Evolutionary conservation across 331 rosid genomes (phyloP).

Genomic region (Telfairia occidentalis): DNA sequence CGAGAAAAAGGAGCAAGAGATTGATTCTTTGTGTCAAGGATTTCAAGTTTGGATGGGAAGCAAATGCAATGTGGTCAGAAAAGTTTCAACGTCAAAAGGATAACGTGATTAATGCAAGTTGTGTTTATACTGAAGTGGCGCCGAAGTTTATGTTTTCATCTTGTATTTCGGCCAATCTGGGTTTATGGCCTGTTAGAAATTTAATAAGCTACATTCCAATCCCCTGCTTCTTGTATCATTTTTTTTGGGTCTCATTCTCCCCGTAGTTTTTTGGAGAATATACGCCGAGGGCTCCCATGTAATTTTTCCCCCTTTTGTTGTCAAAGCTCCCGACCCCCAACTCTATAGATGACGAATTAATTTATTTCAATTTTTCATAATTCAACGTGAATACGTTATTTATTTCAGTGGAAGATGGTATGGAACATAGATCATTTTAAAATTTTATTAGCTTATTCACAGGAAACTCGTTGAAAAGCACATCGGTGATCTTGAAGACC

Average conservation of each 20-base stretch:
- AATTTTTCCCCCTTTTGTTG: neutral
- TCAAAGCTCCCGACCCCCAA: neutral
- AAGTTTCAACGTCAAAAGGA: conserved; percentile 40
- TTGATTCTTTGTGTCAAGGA: conserved; percentile 41
- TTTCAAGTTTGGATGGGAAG: conserved; percentile 40
- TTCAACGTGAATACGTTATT: neutral
- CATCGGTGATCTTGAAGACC: neutral
- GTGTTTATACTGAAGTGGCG: conserved; percentile 13
- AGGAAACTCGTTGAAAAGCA: neutral
- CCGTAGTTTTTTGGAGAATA: neutral
- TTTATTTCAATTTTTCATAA: neutral
- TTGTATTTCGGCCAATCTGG: neutral
- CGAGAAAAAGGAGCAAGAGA: conserved; percentile 70
- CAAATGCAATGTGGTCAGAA: conserved; percentile 39
- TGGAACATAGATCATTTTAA: neutral
- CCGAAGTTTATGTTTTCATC: neutral
- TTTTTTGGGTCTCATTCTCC: neutral
- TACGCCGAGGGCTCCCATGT: neutral
- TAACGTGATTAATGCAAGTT: conserved; percentile 24
- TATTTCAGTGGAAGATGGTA: neutral
- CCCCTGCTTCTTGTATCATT: neutral
- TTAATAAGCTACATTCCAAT: neutral
- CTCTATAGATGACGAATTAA: neutral
- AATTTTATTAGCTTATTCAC: neutral
- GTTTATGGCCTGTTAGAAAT: neutral